Percentiles rank a stretch among this genome's conserved stretches.
phyloP scores from a whole-genome alignment of 768 basidiomycete species.

The Auriscalpium orientale region DNA sequence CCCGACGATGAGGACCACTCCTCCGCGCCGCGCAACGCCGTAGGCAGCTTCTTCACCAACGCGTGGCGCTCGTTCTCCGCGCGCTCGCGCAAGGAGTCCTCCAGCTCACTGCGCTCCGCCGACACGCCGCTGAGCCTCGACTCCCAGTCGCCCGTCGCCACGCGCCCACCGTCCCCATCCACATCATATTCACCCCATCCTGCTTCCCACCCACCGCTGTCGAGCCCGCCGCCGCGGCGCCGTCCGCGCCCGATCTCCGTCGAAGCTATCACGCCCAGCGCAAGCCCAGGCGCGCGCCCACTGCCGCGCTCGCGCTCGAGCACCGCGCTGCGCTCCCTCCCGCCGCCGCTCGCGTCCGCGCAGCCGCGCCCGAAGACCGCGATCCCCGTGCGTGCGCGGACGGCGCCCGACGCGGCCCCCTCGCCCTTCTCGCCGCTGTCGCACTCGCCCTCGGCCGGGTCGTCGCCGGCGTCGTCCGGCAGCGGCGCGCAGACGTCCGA shows the following conservation, averaged over 20 bases:
- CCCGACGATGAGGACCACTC: constrained; percentile 30
- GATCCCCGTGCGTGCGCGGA: background rate
- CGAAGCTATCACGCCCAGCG: background rate
- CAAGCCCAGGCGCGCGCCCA: background rate
- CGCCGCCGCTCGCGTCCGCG: background rate
- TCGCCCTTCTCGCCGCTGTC: background rate
- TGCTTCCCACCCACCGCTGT: background rate
- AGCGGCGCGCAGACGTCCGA: background rate
- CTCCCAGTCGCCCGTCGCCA: background rate
- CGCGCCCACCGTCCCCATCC: background rate
- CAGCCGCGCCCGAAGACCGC: background rate
- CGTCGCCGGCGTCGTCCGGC: background rate
- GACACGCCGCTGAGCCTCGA: background rate
- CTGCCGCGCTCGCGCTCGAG: background rate
- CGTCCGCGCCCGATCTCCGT: constrained; percentile 10
- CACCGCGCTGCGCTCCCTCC: background rate
- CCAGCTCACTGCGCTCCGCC: constrained; percentile 5
- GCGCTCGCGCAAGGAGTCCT: background rate
- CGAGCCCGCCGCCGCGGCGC: background rate
- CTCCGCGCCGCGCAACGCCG: constrained; percentile 23
- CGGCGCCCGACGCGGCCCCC: background rate
- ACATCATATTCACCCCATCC: background rate
- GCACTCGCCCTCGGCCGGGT: background rate
- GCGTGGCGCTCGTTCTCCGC: constrained; percentile 14
- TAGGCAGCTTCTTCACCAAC: constrained; percentile 12